phyloP scores from a whole-genome alignment of 108 stramenopile genomes.

The Aurantiochytrium sp. region DNA sequence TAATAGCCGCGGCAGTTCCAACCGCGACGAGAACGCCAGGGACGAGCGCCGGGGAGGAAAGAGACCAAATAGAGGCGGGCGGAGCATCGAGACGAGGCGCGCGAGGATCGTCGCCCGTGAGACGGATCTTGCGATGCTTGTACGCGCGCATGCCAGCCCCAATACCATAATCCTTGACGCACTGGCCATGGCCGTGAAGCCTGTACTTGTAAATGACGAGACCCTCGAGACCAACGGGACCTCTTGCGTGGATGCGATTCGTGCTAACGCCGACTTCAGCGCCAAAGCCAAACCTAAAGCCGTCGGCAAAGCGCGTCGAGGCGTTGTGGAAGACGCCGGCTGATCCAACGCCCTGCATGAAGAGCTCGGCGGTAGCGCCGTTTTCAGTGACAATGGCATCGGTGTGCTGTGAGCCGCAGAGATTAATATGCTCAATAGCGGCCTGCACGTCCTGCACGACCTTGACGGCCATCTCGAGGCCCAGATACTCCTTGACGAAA shows the following conservation, averaged over 20 bases:
- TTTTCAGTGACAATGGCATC: conserved; percentile 80
- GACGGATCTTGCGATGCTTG: background rate
- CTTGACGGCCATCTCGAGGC: conserved; percentile 82
- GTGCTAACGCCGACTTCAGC: conserved; percentile 96
- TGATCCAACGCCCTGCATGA: conserved; percentile 77
- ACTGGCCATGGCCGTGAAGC: background rate
- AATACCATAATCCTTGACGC: background rate
- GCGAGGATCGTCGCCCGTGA: background rate
- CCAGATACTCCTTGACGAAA: conserved; percentile 77
- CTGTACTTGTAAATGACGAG: conserved; percentile 80
- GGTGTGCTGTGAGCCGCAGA: conserved; percentile 85
- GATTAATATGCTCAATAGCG: conserved; percentile 88
- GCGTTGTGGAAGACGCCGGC: conserved; percentile 98
- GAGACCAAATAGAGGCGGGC: background rate
- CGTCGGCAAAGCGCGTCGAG: conserved; percentile 92
- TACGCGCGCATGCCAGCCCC: background rate
- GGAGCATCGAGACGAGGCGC: background rate
- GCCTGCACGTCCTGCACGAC: conserved; percentile 73
- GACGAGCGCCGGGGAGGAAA: background rate
- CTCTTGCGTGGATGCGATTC: conserved; percentile 87
- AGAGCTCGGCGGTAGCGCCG: conserved; percentile 62
- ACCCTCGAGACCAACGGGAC: conserved; percentile 94
- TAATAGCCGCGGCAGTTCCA: background rate
- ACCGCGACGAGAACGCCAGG: background rate
- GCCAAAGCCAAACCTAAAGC: conserved; percentile 92